Evolutionary conservation across 331 rosid species (phyloP).

Genomic region (Acacia pycnantha): DNA sequence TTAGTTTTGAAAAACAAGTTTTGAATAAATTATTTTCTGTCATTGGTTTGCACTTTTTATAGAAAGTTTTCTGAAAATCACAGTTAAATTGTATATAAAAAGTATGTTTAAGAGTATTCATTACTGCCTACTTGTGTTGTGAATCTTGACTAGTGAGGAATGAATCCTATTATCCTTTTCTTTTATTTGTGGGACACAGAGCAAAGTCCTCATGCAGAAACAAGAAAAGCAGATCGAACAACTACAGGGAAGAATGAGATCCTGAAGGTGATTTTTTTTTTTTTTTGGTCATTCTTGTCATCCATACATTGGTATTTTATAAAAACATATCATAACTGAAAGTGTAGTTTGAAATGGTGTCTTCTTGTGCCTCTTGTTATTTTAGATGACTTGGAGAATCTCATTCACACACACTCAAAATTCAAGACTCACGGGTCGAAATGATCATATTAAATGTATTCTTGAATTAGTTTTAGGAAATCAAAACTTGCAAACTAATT

Average conservation of each 20-base stretch:
- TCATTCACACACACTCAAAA: neutral
- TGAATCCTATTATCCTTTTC: neutral
- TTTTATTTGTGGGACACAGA: slow-evolving; percentile 15
- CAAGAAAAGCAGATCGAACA: neutral
- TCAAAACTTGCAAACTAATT: too few relatives aligned
- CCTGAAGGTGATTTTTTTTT: neutral
- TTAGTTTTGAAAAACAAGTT: too few relatives aligned
- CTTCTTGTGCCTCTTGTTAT: neutral
- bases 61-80: too few relatives aligned
- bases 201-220: neutral
- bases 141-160: neutral
- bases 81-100: too few relatives aligned
- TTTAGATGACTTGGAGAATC: neutral
- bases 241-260: neutral
- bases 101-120: too few relatives aligned
- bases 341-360: neutral
- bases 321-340: neutral
- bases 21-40: too few relatives aligned
- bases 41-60: too few relatives aligned
- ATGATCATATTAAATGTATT: neutral
- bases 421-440: neutral
- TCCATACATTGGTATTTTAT: neutral
- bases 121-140: neutral
- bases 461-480: neutral
- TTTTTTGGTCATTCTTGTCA: neutral